These are phyloP conservation scores for Chrysosporium keratinophilum DNA, from an alignment of 2,329 filamentous ascomycete species.

Conservation along the genomic window DNA sequence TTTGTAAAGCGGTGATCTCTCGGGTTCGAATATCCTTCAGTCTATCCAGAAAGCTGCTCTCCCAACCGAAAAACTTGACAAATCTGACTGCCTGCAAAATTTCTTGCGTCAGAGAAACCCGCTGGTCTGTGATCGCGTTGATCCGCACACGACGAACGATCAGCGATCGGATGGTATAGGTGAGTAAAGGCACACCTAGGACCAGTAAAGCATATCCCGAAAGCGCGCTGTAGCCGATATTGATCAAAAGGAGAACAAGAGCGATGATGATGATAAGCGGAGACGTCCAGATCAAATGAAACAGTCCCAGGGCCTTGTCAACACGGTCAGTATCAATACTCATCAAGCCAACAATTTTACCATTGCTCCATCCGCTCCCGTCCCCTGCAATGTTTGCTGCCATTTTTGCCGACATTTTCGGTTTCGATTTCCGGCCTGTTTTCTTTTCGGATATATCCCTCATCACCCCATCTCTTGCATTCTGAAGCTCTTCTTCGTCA, in stretches of 20 bases:
- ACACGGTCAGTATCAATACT: constrained; percentile 89
- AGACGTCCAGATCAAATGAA: constrained; percentile 84
- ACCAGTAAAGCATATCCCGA: constrained; percentile 77
- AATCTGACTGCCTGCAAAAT: constrained; percentile 85
- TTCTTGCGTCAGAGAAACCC: constrained; percentile 83
- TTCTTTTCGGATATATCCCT: constrained; percentile 29
- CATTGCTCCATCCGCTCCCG: constrained; percentile 80
- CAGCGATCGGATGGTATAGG: constrained; percentile 63
- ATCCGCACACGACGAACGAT: constrained; percentile 67
- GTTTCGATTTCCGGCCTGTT: constrained; percentile 22
- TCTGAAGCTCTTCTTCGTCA: constrained; percentile 36
- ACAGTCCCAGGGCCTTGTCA: constrained; percentile 76
- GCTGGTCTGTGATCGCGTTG: constrained; percentile 88
- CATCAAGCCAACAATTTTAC: constrained; percentile 86
- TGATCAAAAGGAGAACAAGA: constrained; percentile 68
- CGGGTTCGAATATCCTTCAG: constrained; percentile 61
- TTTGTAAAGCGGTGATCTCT: constrained; percentile 76
- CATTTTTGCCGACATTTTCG: constrained; percentile 32
- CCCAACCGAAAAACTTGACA: constrained; percentile 96
- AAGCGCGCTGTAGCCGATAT: constrained; percentile 79
- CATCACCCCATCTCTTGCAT: constrained; percentile 35
- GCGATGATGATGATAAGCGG: constrained; percentile 71
- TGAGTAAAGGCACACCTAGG: constrained; percentile 66
- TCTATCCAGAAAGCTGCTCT: constrained; percentile 70
- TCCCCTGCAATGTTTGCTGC: constrained; percentile 51